phyloP scores from a whole-genome alignment of 768 basidiomycete genomes.

The Russula compacta region DNA sequence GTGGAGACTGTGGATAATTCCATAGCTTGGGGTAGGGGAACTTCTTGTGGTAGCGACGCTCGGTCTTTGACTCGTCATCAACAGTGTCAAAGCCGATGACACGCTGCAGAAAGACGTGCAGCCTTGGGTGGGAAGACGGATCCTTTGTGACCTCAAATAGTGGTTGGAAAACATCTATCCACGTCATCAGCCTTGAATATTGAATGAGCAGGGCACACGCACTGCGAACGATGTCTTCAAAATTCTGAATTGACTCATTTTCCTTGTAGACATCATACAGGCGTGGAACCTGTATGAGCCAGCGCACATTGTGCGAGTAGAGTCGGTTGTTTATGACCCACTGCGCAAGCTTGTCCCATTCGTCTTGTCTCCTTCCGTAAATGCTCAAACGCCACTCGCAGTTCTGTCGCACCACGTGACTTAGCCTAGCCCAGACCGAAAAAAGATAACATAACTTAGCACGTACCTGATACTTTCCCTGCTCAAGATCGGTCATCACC shows the following conservation, averaged over 20 bases:
- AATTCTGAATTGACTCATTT: constrained; percentile 72
- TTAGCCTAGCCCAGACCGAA: not conserved
- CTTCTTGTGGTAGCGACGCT: constrained; percentile 85
- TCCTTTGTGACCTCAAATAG: constrained; percentile 95
- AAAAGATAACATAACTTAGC: not conserved
- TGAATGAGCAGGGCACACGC: constrained; percentile 26
- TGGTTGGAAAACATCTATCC: constrained; percentile 80
- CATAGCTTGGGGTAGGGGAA: constrained; percentile 88
- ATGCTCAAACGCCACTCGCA: constrained; percentile 97
- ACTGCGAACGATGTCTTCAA: constrained; percentile 89
- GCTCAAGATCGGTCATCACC: constrained; percentile 94
- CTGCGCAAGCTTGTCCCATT: constrained; percentile 98
- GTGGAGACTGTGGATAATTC: constrained; percentile 84
- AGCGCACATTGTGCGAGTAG: constrained; percentile 93
- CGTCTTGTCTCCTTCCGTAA: constrained; percentile 71
- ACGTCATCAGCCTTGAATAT: not conserved
- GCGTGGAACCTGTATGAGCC: constrained; percentile 94
- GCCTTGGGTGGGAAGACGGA: constrained; percentile 81
- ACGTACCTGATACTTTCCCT: constrained; percentile 92
- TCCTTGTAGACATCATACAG: constrained; percentile 94
- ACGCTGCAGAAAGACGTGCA: constrained; percentile 91
- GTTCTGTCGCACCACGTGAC: constrained; percentile 40
- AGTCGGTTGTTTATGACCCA: constrained; percentile 95
- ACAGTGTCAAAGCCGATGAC: constrained; percentile 98
- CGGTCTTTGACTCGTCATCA: constrained; percentile 93